Conservation (phyloP, 176 grass and related monocot species). For the Chloris gayana region DNA sequence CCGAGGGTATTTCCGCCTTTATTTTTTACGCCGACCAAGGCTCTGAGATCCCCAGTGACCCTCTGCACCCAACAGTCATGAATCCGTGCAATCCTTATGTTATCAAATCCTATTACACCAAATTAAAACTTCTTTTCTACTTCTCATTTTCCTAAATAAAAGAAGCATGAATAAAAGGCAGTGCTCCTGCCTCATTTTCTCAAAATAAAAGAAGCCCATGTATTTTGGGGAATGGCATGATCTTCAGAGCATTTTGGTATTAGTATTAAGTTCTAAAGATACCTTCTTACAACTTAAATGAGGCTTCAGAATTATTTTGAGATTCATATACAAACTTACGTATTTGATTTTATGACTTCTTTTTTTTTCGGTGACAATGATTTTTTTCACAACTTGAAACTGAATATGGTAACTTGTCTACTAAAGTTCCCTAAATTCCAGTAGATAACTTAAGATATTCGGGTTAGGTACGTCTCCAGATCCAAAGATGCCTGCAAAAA, state of each 20-base stretch:
- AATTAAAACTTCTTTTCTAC: too few species aligned
- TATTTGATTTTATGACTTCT: not conserved
- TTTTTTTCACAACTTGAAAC: too few species aligned
- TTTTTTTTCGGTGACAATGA: too few species aligned
- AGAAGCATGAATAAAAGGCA: too few species aligned
- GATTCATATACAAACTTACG: not conserved
- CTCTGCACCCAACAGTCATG: not conserved
- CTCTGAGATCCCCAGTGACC: conserved; percentile 11
- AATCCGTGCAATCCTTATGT: too few species aligned
- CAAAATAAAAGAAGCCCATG: not conserved
- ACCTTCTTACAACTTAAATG: too few species aligned
- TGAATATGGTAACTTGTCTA: not conserved
- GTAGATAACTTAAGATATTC: conserved; percentile 34
- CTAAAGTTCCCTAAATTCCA: conserved; percentile 15
- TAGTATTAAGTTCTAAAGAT: too few species aligned
- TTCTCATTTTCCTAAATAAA: too few species aligned
- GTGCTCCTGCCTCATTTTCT: too few species aligned
- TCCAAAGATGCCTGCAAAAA: conserved; percentile 30
- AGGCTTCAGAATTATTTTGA: too few species aligned
- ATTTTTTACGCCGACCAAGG: conserved; percentile 19
- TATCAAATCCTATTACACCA: not conserved
- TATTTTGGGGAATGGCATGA: not conserved
- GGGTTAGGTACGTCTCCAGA: conserved; percentile 10
- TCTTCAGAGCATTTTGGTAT: not conserved
- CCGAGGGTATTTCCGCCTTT: conserved; percentile 7